Conservation (phyloP, 1,284 basidiomycete species). For the Chondrostereum purpureum region DNA sequence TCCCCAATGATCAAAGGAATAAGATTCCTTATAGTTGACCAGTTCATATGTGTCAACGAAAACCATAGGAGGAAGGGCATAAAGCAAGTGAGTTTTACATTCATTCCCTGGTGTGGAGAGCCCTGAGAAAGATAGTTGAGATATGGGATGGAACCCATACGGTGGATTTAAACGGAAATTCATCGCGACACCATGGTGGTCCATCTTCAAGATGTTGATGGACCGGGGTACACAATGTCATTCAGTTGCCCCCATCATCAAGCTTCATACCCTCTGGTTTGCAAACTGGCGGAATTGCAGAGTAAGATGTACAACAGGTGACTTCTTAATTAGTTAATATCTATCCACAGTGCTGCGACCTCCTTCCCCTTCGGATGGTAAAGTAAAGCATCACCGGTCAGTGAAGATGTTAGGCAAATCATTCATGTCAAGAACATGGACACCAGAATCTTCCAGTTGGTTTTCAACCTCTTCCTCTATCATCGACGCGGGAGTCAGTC, state of each 20-base stretch:
- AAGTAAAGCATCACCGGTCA: conserved; percentile 28
- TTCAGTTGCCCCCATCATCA: no score
- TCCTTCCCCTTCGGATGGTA: no score
- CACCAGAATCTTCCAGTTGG: conserved; percentile 61
- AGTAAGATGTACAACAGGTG: no score
- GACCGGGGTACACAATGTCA: no score
- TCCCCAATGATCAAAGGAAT: conserved; percentile 35
- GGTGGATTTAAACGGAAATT: background rate
- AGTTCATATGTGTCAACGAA: conserved; percentile 52
- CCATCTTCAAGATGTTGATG: no score
- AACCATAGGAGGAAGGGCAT: conserved; percentile 35
- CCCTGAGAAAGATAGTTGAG: background rate
- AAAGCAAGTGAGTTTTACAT: conserved; percentile 36
- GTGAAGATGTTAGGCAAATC: conserved; percentile 52
- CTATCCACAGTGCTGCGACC: no score
- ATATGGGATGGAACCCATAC: background rate
- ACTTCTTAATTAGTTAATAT: no score
- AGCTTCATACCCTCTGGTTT: no score
- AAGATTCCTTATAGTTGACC: conserved; percentile 33
- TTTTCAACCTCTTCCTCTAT: conserved; percentile 55
- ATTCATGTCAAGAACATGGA: conserved; percentile 56
- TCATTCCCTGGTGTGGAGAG: background rate
- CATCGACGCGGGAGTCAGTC: conserved; percentile 40
- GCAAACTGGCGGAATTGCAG: no score
- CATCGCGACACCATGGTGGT: no score